Base-by-base conservation (phyloP, 208 protist genomes). In the Borovskyia barvae region DNA sequence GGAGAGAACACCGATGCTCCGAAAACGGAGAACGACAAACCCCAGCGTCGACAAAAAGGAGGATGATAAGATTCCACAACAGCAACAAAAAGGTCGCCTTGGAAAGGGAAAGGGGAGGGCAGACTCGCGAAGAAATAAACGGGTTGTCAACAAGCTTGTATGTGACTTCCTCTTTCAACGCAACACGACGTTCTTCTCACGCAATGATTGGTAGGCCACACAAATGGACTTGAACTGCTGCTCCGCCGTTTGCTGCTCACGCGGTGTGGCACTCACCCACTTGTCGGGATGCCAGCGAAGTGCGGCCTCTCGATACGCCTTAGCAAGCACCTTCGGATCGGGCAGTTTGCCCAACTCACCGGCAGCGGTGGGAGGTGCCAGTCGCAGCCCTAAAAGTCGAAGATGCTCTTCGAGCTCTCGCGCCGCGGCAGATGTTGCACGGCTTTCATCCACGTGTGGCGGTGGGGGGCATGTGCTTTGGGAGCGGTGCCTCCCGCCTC, bases 271-370 rank as follows among this genome's bases (percentile, higher is more conserved):
- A 15, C 49, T 63, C 22, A 83, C 72, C 88, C 88, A 94, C 51
- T 81, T 86, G 60, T 97, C 93, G 3, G 94, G 94, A 63, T 97
- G 94, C 80, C 85, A 95, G 36, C 65, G 77, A 39, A 96, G 65
- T 6, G 87, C 89, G 5, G 70, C 73, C 59, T 87, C 67, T n/a
- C 75, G 85, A 62, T 96, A 97, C 49, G 89, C 88, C 56, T 87
- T 92, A 12, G 66, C 71, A 19, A 97, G 51, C 35, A 72, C 72
- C 53, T 77, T 60, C 25, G 45, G 41, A 15, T 85, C 72, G 19
- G 80, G 78, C 46, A 69, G 59, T 2, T 7, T 19, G 2, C 47
- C 52, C 9, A 32, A 30, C 30, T 49, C 43, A 0, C 19, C 39
- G 7, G 45, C n/a, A 3, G 52, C 48, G 8, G 30, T 37, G 3